These are phyloP conservation scores for Phytomonas francai DNA, from an alignment of 208 protist species.

Conservation along the genomic window DNA sequence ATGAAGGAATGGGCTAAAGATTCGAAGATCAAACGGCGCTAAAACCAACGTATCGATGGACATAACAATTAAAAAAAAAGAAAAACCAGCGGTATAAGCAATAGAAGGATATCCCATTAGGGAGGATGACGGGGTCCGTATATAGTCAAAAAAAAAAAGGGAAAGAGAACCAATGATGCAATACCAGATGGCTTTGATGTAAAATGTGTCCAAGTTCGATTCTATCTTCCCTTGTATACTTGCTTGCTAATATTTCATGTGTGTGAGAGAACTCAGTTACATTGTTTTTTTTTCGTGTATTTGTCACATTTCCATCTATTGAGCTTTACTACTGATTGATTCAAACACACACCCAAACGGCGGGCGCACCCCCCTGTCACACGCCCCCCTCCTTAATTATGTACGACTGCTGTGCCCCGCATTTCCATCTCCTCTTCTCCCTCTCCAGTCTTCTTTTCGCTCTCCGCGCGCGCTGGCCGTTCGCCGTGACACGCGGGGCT, in stretches of 20 bases:
- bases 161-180: neutral
- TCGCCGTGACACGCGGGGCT: neutral
- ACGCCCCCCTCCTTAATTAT: too few species aligned
- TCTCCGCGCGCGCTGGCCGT: neutral
- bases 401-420: neutral
- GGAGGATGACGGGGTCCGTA: neutral
- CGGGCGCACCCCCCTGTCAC: too few species aligned
- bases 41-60: neutral
- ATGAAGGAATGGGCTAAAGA: slow-evolving; percentile 95
- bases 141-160: neutral
- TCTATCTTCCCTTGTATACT: slow-evolving; percentile 13
- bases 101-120: neutral
- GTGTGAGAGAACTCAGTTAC: neutral
- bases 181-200: neutral
- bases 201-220: neutral
- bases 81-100: neutral
- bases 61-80: slow-evolving; percentile 1
- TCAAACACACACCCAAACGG: too few species aligned
- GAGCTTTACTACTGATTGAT: neutral
- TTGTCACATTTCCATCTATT: slow-evolving; percentile 1
- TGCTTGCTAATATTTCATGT: slow-evolving; percentile 5
- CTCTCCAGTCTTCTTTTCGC: slow-evolving; percentile 5
- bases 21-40: slow-evolving; percentile 64
- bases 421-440: neutral
- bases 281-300: slow-evolving; percentile 8